Evolutionary conservation across 768 basidiomycete species (phyloP), one percentile per base, ranked within the genome.

Genomic region (Antrodiella citrinella): DNA sequence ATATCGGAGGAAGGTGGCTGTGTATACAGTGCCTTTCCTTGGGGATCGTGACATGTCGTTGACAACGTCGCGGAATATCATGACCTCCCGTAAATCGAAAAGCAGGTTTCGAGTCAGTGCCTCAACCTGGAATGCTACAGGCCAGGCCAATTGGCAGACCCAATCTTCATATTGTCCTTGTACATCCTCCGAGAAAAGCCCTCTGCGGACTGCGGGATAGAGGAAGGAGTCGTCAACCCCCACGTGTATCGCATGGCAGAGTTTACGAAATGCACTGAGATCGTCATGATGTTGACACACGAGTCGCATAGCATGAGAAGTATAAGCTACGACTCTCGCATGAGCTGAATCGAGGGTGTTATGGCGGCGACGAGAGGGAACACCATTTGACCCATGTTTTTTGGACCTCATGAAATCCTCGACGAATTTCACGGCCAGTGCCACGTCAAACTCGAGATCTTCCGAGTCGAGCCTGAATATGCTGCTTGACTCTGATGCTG

Each of bases 51-150:
- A 2, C 40, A 52, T 35, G 4, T 18, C 10, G 10, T n/a, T 22
- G 19, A 56, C 44, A 24, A 38, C 10, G 13, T 19, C 25, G 15
- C 40, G 48, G 13, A 56, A 45, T 10, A 19, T 23, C n/a, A 56
- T 62, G 20, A 83, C 65, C 57, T 84, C 82, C 23, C 54, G 57
- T 19, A 74, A 60, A 55, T 81, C 77, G 19, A 81, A 64, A 13
- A 64, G 46, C 26, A 69, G 53, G 30, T 64, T 67, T 5, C 50
- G 59, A 4, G 62, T 52, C 2, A 72, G 46, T 0, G 71, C 65
- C 52, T 79, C 74, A 24, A 82, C 62, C 58, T 84, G 81, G 56
- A 81, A 84, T 0, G 79, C 73, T 21, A 83, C 68, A 41, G 55
- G 53, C 76, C 75, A 82, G 7, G 69, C 58, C 15, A 80, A 57